A percentile compares a stretch with the other conserved stretches of the same genome.
Conservation (phyloP, 2,329 filamentous ascomycete species). For the Pyrenophora seminiperda region DNA sequence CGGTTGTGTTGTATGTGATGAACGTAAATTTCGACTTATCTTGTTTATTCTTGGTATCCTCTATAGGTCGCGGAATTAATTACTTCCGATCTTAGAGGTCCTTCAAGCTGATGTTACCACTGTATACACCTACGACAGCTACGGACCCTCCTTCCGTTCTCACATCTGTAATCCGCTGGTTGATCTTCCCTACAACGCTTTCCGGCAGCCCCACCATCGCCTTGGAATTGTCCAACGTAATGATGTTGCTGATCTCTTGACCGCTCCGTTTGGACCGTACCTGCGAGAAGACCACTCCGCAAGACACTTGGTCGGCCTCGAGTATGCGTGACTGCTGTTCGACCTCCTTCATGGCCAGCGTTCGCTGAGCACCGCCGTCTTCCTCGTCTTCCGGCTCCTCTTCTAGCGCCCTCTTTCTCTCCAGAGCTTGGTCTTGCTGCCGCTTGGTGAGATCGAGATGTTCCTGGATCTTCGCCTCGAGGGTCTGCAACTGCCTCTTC, state of each 20-base stretch:
- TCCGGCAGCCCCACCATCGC: conserved; percentile 6
- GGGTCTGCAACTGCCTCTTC: conserved; percentile 8
- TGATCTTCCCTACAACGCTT: conserved; percentile 17
- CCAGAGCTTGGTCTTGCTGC: conserved; percentile 8
- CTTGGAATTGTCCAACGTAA: conserved; percentile 12
- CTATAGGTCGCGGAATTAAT: neutral
- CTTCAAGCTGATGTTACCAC: neutral
- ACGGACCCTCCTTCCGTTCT: neutral
- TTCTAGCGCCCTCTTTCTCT: conserved; percentile 8
- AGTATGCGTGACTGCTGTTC: conserved; percentile 15
- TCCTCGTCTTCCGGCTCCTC: conserved; percentile 16
- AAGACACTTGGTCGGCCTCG: conserved; percentile 15
- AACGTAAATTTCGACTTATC: neutral
- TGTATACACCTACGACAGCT: neutral
- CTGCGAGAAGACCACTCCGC: conserved; percentile 16
- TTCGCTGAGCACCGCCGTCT: conserved; percentile 11
- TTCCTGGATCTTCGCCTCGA: conserved; percentile 16
- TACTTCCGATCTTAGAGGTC: neutral
- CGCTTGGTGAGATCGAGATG: conserved; percentile 13
- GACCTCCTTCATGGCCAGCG: conserved; percentile 16
- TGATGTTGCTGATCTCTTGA: conserved; percentile 13
- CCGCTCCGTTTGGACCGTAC: conserved; percentile 12
- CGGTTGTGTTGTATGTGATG: neutral
- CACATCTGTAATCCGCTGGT: conserved; percentile 8
- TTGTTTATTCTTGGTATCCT: neutral